Evolutionary conservation across 768 basidiomycete genomes (phyloP).

Genomic region (Mycena olivaceomarginata): DNA sequence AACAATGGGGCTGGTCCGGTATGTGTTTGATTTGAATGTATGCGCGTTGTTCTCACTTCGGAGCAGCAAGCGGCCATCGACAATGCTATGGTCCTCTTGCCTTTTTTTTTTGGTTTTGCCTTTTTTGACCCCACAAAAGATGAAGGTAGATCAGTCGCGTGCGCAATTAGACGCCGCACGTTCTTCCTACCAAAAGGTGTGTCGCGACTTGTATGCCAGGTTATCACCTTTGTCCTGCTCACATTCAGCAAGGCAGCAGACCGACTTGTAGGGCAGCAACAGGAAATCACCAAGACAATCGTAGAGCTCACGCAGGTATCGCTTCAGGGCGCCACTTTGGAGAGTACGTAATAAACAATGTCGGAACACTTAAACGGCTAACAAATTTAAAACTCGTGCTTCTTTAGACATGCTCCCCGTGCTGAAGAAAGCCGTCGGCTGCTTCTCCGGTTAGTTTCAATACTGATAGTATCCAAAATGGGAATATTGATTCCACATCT

Average conservation of each 20-base stretch:
- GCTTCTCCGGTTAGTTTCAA: not conserved
- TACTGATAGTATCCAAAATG: not conserved
- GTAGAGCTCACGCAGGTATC: slow-evolving; percentile 6
- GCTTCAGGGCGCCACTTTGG: not conserved
- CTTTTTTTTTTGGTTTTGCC: not conserved
- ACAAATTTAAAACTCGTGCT: not conserved
- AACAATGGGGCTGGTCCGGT: not conserved
- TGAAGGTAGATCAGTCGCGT: slow-evolving; percentile 12
- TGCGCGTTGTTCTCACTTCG: not conserved
- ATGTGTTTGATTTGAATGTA: not conserved
- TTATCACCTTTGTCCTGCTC: not conserved
- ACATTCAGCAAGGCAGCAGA: not conserved
- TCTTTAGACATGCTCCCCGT: slow-evolving; percentile 3
- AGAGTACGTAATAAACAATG: not conserved
- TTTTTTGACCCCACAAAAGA: not conserved
- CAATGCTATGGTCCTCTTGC: not conserved
- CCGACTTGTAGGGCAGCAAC: not conserved
- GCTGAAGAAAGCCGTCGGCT: not conserved
- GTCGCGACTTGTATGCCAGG: not conserved
- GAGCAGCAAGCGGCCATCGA: not conserved
- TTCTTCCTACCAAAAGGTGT: not conserved
- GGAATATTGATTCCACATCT: not conserved
- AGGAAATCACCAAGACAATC: slow-evolving; percentile 5
- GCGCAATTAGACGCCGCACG: not conserved
- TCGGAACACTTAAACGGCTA: not conserved